Base-by-base conservation (phyloP, 305 asterid genomes). In the Fraxinus xanthoxyloides region DNA sequence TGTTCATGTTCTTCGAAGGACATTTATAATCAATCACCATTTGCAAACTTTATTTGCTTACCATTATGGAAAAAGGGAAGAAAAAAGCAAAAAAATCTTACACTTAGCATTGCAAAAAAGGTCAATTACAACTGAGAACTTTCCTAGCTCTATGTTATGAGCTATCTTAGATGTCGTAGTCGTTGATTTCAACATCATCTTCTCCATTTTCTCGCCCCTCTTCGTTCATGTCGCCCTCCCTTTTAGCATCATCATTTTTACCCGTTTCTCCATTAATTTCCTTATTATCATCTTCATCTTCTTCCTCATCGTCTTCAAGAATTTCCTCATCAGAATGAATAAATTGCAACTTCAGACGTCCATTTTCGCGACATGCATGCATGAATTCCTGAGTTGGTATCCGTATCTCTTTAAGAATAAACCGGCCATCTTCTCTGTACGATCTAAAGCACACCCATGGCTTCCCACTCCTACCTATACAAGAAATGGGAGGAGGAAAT, bases 401-500 rank as follows among this genome's bases (percentile, higher is more conserved):
- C 82, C 90, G 90, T 24, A 90, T 80, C 83, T 92, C 93, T 32
- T 87, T 88, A 26, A 95, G 95, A 75, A 94, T 87, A 61, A 95
- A 87, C 81, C 98, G 89, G n/a, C 99, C 99, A 70, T 92, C 91
- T 80, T 89, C 84, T 63, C 97, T 87, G 32, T 79, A 86, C 4
- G 97, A 88, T 74, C 86, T 90, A 23, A 92, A 88, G 30, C 85
- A 89, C 72, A 92, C 93, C 89, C 91, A 91, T 9, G 98, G 98
- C 85, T 88, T 90, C 40, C 98, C 97, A 48, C 89, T 90, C 77
- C 89, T 87, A 6, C 99, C 97, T 54, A 95, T 91, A 75, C 90
- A 87, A 46, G 98, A 88, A 36, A 95, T 92, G 0, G 99, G 99
- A 2, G 98, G 98, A 15, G 98, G 98, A 76, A 90, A 85, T 30